Conservation (phyloP, 805 yeast species). For the Tetrapisispora pingtungensis region DNA sequence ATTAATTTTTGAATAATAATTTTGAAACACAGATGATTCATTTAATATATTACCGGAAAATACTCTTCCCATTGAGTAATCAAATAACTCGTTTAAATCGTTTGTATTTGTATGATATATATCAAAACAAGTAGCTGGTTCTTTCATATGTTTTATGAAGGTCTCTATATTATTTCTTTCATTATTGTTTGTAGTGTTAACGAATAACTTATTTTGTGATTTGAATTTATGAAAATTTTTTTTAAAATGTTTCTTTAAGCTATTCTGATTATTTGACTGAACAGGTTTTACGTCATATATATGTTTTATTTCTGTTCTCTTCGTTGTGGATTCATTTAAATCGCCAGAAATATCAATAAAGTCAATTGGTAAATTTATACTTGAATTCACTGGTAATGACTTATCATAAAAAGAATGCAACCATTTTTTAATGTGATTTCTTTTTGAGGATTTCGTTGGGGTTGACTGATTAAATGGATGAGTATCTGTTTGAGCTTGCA, state of each 20-base stretch:
- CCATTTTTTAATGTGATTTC: conserved; percentile 1
- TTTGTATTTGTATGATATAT: conserved; percentile 11
- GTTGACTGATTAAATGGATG: background rate
- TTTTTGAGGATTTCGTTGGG: background rate
- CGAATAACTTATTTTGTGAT: background rate
- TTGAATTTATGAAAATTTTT: background rate
- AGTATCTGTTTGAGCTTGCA: conserved; percentile 1
- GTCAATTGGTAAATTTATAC: background rate
- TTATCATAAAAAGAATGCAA: conserved; percentile 1
- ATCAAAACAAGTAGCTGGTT: conserved; percentile 8
- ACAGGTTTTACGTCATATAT: background rate
- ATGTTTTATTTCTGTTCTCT: background rate
- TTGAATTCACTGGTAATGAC: background rate
- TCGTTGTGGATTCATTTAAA: background rate
- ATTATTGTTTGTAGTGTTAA: too few relatives aligned
- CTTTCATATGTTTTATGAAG: background rate
- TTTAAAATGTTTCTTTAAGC: background rate
- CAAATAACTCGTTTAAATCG: conserved; percentile 13
- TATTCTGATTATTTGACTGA: background rate
- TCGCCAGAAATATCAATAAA: background rate
- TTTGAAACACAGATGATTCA: background rate
- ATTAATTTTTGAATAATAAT: background rate
- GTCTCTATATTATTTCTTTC: background rate
- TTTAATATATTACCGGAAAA: background rate
- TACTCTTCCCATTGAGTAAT: conserved; percentile 9